Conservation (phyloP, 352 stramenopile genomes). For the Pythium plurisporium region DNA sequence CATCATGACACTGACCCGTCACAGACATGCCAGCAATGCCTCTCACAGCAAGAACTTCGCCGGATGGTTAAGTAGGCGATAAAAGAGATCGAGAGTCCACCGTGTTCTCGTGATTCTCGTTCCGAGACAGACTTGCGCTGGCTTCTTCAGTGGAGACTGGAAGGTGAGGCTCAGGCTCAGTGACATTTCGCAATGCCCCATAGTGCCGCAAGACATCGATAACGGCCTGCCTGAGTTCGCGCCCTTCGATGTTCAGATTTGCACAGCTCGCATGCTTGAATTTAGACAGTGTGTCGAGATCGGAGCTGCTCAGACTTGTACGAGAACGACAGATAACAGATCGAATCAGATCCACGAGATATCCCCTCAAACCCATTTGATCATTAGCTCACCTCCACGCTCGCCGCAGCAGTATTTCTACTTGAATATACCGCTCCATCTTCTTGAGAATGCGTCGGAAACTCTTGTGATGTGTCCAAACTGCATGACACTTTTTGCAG, state of each 20-base stretch:
- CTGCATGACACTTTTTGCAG: conserved; percentile 47
- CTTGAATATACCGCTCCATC: conserved; percentile 56
- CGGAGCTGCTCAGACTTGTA: conserved; percentile 33
- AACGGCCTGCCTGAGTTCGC: conserved; percentile 52
- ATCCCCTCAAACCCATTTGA: no score
- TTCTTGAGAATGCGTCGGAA: conserved; percentile 69
- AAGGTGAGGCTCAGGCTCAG: no score
- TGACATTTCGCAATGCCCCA: no score
- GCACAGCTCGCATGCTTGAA: conserved; percentile 60
- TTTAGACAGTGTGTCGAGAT: conserved; percentile 45
- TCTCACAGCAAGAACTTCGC: no score
- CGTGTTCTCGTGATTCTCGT: no score
- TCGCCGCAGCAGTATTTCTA: conserved; percentile 53
- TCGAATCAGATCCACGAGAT: no score
- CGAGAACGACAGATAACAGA: neutral
- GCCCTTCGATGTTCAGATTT: conserved; percentile 56
- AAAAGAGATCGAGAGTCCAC: no score
- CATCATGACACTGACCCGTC: neutral
- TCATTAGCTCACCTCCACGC: conserved; percentile 54
- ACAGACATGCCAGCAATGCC: neutral
- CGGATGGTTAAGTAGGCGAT: no score
- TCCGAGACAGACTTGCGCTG: no score
- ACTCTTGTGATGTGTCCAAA: conserved; percentile 61
- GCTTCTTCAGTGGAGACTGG: no score
- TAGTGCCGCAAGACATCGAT: conserved; percentile 42